phyloP scores from a whole-genome alignment of 2,329 filamentous ascomycete genomes.

The Pseudocercospora eumusae region DNA sequence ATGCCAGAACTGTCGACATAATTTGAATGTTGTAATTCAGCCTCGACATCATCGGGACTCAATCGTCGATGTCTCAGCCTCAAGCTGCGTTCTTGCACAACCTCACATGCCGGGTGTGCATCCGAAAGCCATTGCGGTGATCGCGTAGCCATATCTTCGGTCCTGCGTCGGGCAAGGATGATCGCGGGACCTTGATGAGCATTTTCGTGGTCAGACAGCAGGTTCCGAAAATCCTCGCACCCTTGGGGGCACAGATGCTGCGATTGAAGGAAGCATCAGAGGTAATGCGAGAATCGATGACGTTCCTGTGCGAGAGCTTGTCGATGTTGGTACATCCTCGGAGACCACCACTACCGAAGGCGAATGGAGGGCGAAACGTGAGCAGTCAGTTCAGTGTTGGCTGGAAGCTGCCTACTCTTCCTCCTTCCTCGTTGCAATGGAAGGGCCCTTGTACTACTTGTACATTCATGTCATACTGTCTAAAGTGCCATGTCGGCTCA shows the following conservation, averaged over 20 bases:
- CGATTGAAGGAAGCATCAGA: not conserved
- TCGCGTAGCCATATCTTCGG: not conserved
- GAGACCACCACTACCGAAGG: not conserved
- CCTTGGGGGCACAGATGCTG: not conserved
- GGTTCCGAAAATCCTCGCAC: not conserved
- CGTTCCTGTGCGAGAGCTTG: not conserved
- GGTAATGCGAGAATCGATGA: not conserved
- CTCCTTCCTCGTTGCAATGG: not conserved
- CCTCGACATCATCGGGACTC: not conserved
- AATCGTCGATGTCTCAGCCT: not conserved
- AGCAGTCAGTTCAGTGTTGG: not conserved
- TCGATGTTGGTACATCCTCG: not conserved
- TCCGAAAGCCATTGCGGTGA: not conserved
- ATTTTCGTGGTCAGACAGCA: not conserved
- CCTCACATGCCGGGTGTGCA: not conserved
- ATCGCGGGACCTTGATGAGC: constrained; percentile 3
- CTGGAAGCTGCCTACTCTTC: not conserved
- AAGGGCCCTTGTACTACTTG: not conserved
- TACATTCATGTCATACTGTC: constrained; percentile 9
- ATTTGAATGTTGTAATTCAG: not conserved
- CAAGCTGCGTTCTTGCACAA: not conserved
- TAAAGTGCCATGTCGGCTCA: constrained; percentile 1
- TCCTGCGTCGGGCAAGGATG: not conserved
- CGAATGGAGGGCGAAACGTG: not conserved
- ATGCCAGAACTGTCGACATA: not conserved